A percentile compares a stretch with the other conserved stretches of the same genome.
These are phyloP conservation scores for Cercophora newfieldiana DNA, from an alignment of 495 filamentous ascomycete genomes.

Conservation along the genomic window DNA sequence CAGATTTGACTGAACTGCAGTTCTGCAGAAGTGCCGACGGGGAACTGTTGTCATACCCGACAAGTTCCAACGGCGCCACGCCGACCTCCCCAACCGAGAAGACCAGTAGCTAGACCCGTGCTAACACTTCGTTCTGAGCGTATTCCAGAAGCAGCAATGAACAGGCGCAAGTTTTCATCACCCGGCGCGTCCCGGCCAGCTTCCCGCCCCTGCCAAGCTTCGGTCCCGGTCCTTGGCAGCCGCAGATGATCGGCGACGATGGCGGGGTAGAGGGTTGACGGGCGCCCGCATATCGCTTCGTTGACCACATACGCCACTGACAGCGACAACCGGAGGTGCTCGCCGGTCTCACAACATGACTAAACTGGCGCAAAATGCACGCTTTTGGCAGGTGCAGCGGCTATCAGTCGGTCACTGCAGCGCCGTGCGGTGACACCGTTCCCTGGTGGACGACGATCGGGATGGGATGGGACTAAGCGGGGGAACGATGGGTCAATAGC, in stretches of 20 bases:
- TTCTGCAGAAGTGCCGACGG: no score
- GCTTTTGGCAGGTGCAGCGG: neutral
- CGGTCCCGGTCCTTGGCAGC: neutral
- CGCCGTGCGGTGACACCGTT: neutral
- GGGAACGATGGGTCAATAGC: neutral
- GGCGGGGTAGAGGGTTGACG: neutral
- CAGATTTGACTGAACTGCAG: neutral
- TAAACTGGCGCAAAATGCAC: constrained; percentile 1
- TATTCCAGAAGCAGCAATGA: no score
- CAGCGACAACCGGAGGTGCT: neutral
- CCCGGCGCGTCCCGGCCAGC: neutral
- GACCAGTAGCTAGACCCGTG: neutral
- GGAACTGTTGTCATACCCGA: no score
- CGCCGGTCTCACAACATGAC: neutral
- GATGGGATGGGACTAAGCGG: neutral
- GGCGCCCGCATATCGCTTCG: neutral
- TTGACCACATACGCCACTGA: neutral
- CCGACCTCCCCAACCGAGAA: neutral
- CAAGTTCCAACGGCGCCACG: no score
- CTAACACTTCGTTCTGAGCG: neutral
- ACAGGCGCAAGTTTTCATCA: neutral
- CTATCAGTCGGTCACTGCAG: constrained; percentile 1
- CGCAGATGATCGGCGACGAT: neutral
- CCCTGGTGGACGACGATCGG: neutral
- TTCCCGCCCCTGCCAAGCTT: neutral